Evolutionary conservation across 768 basidiomycete genomes (phyloP), one percentile per base, ranked within the genome.

Genomic region (Boletus barrowsii): DNA sequence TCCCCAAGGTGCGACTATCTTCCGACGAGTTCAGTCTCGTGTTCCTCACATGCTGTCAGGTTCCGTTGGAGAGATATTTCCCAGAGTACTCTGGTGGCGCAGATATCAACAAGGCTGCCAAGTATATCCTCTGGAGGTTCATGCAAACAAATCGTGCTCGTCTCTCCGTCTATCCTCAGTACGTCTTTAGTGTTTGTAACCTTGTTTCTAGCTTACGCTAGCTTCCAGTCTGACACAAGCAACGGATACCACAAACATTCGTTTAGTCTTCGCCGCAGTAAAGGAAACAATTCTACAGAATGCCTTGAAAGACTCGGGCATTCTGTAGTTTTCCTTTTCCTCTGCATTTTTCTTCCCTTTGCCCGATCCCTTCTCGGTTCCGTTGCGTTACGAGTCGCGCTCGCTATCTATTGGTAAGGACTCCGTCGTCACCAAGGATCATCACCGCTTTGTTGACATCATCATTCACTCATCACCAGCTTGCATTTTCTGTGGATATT

Each of bases 261-360:
- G 80, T 47, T 74, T 93, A 1, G 89, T 93, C 17, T 93, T 94
- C 56, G 88, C 88, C 0, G 90, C 90, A 0, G 90, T 93, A 43
- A 93, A 93, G 72, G 93, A 95, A 73, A 94, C 93, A n/a, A 93
- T 95, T 51, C 68, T 94, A 51, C 88, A 91, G 72, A 93, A 93
- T 66, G 91, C 91, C 3, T 74, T 93, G 7, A 84, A 88, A 66
- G 91, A 93, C 62, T 88, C 86, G 0, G 91, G 91, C 53, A 92
- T 93, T 62, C 81, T 94, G 66, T 85, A 72, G 62, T 37, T 7
- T 42, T 36, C 8, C 14, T 43, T 46, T 40, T 10, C 35, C 18
- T 49, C 32, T 18, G 24, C 26, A 29, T 20, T 44, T 33, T 47
- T 29, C 7, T 24, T 41, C 44, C 22, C n/a, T 32, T 18, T n/a